These are phyloP conservation scores for Chlamydomonas urium DNA, from an alignment of 139 green algal species.

Conservation along the genomic window DNA sequence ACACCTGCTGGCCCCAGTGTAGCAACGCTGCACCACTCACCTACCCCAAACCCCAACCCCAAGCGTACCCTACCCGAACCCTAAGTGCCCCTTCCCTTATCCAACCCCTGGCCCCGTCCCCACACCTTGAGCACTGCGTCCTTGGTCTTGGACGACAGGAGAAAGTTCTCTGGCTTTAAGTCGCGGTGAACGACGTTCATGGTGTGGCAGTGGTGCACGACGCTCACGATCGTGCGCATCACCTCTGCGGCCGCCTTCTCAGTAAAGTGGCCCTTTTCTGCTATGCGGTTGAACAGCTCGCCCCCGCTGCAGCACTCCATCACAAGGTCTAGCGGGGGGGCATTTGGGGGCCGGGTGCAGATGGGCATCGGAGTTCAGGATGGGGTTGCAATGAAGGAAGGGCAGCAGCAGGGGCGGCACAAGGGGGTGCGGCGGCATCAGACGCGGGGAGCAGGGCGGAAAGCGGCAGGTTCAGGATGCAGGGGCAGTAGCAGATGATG, in stretches of 20 bases:
- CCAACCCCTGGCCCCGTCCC: no score
- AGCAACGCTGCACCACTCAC: no score
- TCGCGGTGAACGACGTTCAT: constrained; percentile 93
- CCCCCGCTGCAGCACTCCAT: constrained; percentile 57
- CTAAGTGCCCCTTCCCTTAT: no score
- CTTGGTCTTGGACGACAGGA: constrained; percentile 26
- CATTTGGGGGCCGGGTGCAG: not conserved
- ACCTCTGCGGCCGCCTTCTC: constrained; percentile 78
- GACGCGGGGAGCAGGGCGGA: no score
- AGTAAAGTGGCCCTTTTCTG: constrained; percentile 69
- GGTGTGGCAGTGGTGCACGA: constrained; percentile 89
- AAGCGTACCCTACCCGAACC: no score
- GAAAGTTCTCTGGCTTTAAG: constrained; percentile 83
- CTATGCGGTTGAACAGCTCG: constrained; percentile 94
- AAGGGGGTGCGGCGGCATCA: no score
- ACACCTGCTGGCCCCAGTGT: no score
- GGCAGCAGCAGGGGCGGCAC: not conserved
- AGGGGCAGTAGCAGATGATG: no score
- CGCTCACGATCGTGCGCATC: constrained; percentile 79
- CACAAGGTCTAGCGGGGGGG: no score
- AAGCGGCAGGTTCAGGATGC: no score
- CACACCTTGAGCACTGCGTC: constrained; percentile 48
- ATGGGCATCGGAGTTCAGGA: constrained; percentile 7
- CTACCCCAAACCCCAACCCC: no score
- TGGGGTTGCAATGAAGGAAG: no score